Evolutionary conservation across 805 yeast species (phyloP), one percentile per base, ranked within the genome.

Genomic region (Scheffersomyces ergatensis): DNA sequence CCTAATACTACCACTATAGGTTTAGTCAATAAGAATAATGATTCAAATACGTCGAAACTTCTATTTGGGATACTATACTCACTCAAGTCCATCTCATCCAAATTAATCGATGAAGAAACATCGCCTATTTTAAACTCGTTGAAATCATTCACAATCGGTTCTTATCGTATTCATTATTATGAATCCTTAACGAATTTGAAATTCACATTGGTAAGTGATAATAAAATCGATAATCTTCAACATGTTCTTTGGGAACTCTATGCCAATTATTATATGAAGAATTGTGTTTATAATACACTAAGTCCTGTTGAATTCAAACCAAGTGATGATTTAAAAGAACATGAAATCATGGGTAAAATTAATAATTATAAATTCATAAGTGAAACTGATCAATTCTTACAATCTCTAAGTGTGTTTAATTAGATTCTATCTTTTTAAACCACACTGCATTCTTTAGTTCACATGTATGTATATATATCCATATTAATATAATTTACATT

Each of bases 11-110:
- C 8, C 29, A 25, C 32, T 17, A 13, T 29, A 14, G 32, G 32
- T 5, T 8, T 29, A 29, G 53, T 61, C 39, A 83, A 82, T 52
- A 65, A 70, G 12, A 76, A 72, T 44, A 82, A 80, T 54, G 73
- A 77, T 33, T 83, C 83, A 36, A 89, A 89, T 55, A 70, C 78
- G 12, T 83, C 93, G 6, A 85, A 92, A 59, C 75, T 93, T 25
- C 70, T 93, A 12, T 93, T 88, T 58, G 99, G 99, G 11, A 80
- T 87, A 30, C 68, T 88, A 8, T 85, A 81, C 58, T 89, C 97
- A 11, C 63, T 92, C 45, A 75, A 89, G 38, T 87, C 83, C 46
- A 77, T 93, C 29, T 76, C 92, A 0, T 71, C 78, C n/a, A 82
- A 70, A 47, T 54, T 76, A 36, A 36, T 48, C 49, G 24, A 76